Base-by-base conservation (phyloP, 306 rosid species). In the Cicer yamashitae region DNA sequence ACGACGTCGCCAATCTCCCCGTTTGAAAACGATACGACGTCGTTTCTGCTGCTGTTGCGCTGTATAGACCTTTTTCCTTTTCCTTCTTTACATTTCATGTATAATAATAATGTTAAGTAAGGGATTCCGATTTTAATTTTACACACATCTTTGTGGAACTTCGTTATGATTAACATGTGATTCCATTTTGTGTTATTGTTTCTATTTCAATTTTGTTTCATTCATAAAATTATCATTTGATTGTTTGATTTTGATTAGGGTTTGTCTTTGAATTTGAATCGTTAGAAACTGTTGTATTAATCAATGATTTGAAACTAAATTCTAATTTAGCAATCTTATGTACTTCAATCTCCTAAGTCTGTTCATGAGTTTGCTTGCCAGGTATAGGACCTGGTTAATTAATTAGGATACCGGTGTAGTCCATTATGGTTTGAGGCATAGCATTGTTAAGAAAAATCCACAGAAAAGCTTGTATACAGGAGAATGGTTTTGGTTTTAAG, bases 1-100 rank as follows among this genome's bases (percentile, higher is more conserved):
- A 81, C 64, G 88, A 84, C 78, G 83, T 84, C 53, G 18, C 81
- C 73, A 75, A 77, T 14, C 85, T 84, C 67, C 88, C 85, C 22
- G 89, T 91, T 75, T 91, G 86, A 91, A 9, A 10, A 1, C 15
- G 1, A 8, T 1, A 47, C 73, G 73, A 53, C 43, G 59, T 39
- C 81, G 57, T 74, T 13, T 40, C 34, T 6, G 15, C 37, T 56
- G 60, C 39, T 34, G 38, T 11, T 48, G 66, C 73, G 56, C 77
- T 86, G 83, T 82, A 81, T 71, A 81, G 22, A 41, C 45, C 73
- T 78, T 81, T 85, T 78, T 25, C 64, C 74, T 71, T 73, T 65
- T 53, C 74, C 43, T 80, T 54, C 48, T 71, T 50, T 45, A 48
- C 39, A 10, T n/a, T 61, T 7, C 22, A 66, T 71, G 84, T 50